phyloP scores from a whole-genome alignment of 2,329 filamentous ascomycete species.

The Apiospora koreana region DNA sequence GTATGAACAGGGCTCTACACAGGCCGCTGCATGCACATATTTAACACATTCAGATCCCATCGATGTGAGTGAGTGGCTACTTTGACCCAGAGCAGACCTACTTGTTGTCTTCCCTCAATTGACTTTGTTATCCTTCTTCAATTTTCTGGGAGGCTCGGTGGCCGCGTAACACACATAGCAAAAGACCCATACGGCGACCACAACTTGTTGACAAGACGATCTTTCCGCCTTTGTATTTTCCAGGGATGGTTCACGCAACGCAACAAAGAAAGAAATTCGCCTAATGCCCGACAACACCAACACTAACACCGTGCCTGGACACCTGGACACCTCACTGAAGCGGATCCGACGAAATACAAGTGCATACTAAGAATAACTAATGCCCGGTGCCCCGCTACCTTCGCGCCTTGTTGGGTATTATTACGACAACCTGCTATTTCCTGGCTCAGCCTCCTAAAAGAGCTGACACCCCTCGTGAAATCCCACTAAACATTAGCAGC shows the following conservation, averaged over 20 bases:
- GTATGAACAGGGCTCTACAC: too few relatives aligned
- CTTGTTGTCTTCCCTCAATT: neutral
- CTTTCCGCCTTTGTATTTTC: neutral
- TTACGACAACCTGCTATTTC: constrained; percentile 11
- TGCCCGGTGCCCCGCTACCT: neutral
- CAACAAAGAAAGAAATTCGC: neutral
- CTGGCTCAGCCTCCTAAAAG: constrained; percentile 10
- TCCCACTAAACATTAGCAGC: constrained; percentile 6
- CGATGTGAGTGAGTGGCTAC: neutral
- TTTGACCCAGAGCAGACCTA: neutral
- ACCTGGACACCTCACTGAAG: neutral
- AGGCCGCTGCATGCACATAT: constrained; percentile 2
- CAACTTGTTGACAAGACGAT: neutral
- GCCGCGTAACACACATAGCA: constrained; percentile 3
- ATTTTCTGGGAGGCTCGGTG: neutral
- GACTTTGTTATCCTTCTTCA: neutral
- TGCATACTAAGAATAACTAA: constrained; percentile 1
- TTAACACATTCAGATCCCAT: constrained; percentile 1
- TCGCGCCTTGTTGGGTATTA: constrained; percentile 8
- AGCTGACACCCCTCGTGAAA: neutral
- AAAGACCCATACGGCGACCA: neutral
- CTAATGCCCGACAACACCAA: neutral
- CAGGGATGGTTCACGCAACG: neutral
- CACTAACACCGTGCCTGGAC: neutral
- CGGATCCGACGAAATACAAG: constrained; percentile 7